These are phyloP conservation scores for Ajuga chamaepitys DNA, from an alignment of 257 asterid species.

Conservation along the genomic window DNA sequence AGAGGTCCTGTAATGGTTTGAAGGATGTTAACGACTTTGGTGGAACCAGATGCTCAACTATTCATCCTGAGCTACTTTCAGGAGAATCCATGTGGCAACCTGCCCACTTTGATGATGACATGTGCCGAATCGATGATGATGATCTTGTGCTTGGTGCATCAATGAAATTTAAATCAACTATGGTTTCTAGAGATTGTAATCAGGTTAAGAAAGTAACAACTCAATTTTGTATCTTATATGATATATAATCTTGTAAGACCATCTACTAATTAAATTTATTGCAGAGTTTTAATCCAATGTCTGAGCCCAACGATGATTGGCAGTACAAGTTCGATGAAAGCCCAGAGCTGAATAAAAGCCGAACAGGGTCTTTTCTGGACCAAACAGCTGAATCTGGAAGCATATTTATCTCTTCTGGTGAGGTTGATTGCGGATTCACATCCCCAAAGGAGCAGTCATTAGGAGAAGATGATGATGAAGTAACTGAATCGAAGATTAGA, in stretches of 20 bases:
- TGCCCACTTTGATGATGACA: constrained; percentile 57
- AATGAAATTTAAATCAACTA: constrained; percentile 25
- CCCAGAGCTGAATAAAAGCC: constrained; percentile 36
- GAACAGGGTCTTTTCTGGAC: constrained; percentile 19
- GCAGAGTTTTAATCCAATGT: constrained; percentile 80
- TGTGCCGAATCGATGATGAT: constrained; percentile 61
- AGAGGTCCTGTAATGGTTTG: constrained; percentile 50
- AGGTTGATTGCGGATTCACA: constrained; percentile 35
- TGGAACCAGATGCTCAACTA: constrained; percentile 37
- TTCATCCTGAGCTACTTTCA: constrained; percentile 38
- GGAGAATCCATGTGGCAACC: constrained; percentile 51
- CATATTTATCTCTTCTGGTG: constrained; percentile 22
- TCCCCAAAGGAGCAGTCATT: constrained; percentile 39
- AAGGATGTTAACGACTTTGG: constrained; percentile 34
- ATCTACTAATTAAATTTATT: constrained; percentile 1
- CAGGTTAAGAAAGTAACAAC: constrained; percentile 38
- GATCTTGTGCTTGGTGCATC: constrained; percentile 47
- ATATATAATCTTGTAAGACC: not conserved
- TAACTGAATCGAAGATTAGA: constrained; percentile 61
- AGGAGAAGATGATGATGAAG: constrained; percentile 70
- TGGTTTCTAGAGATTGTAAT: constrained; percentile 37
- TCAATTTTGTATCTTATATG: constrained; percentile 1
- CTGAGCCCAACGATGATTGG: constrained; percentile 70
- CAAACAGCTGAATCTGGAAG: constrained; percentile 26
- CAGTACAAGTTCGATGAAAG: constrained; percentile 47